Evolutionary conservation across 2,329 filamentous ascomycete genomes (phyloP).

Genomic region (Taxawa tesnikishii): DNA sequence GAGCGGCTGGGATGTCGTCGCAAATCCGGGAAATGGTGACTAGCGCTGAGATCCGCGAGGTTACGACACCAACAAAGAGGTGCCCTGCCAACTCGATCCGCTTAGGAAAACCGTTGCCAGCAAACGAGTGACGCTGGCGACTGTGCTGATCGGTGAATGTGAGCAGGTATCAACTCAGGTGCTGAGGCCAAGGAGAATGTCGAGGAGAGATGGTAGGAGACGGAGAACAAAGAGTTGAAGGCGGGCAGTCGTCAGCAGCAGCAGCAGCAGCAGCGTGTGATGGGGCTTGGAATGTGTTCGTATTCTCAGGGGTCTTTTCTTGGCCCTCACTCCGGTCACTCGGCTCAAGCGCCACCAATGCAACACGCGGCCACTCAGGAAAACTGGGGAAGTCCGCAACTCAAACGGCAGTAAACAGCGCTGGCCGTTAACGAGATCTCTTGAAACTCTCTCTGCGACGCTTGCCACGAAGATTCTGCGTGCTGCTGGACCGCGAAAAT

Average conservation of each 20-base stretch:
- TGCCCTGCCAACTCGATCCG: too few relatives aligned
- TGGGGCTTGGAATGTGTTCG: slow-evolving; percentile 2
- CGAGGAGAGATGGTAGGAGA: background rate
- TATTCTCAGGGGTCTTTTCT: background rate
- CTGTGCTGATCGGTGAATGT: too few relatives aligned
- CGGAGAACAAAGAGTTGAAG: background rate
- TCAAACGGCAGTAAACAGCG: too few relatives aligned
- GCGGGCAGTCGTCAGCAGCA: background rate
- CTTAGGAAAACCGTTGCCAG: background rate
- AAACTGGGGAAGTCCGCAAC: background rate
- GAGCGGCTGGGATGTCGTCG: background rate
- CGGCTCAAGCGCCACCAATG: background rate
- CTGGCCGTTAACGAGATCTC: too few relatives aligned
- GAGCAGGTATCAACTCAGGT: too few relatives aligned
- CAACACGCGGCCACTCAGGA: background rate
- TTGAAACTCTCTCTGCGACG: too few relatives aligned
- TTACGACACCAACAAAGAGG: background rate
- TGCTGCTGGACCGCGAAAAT: too few relatives aligned
- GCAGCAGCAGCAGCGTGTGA: slow-evolving; percentile 1
- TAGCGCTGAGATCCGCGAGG: background rate
- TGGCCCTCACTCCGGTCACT: background rate
- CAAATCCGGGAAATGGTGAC: background rate
- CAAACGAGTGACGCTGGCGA: background rate
- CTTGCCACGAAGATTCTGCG: too few relatives aligned
- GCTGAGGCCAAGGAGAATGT: slow-evolving; percentile 6